Conservation (phyloP, 768 basidiomycete genomes). For the Suillus clintonianus region DNA sequence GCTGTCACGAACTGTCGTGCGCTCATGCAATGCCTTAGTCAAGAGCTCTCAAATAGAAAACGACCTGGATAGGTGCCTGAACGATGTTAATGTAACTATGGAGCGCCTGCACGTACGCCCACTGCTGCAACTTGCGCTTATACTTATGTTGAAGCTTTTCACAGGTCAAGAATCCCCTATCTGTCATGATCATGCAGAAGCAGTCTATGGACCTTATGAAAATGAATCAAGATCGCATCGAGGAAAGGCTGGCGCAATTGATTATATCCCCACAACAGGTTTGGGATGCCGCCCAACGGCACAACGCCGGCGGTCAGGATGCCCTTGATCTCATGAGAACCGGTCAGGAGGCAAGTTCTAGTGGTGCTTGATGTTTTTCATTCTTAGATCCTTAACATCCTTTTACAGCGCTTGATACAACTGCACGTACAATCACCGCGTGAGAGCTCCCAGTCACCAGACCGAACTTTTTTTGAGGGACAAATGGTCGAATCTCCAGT, state of each 20-base stretch:
- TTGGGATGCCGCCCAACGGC: conserved; percentile 38
- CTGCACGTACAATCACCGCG: background rate
- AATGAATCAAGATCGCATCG: conserved; percentile 33
- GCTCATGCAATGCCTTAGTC: conserved; percentile 31
- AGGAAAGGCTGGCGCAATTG: conserved; percentile 42
- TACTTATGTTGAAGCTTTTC: background rate
- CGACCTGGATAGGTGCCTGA: conserved; percentile 45
- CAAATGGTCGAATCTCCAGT: conserved; percentile 23
- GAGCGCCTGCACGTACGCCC: conserved; percentile 43
- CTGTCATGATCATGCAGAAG: conserved; percentile 31
- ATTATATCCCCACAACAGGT: conserved; percentile 40
- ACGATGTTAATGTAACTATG: conserved; percentile 44
- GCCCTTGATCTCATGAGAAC: conserved; percentile 52
- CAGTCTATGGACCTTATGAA: conserved; percentile 26
- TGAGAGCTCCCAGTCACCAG: background rate
- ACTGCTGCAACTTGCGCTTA: background rate
- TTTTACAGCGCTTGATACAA: conserved; percentile 23
- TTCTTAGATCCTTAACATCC: background rate
- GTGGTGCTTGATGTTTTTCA: too few species aligned
- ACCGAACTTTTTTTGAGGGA: conserved; percentile 15
- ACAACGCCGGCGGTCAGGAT: conserved; percentile 40
- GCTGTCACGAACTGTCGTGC: background rate
- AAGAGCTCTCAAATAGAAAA: conserved; percentile 47
- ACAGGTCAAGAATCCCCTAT: conserved; percentile 24
- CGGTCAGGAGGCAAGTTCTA: conserved; percentile 48